phyloP scores from a whole-genome alignment of 1,284 basidiomycete species.

The Fomes fomentarius region DNA sequence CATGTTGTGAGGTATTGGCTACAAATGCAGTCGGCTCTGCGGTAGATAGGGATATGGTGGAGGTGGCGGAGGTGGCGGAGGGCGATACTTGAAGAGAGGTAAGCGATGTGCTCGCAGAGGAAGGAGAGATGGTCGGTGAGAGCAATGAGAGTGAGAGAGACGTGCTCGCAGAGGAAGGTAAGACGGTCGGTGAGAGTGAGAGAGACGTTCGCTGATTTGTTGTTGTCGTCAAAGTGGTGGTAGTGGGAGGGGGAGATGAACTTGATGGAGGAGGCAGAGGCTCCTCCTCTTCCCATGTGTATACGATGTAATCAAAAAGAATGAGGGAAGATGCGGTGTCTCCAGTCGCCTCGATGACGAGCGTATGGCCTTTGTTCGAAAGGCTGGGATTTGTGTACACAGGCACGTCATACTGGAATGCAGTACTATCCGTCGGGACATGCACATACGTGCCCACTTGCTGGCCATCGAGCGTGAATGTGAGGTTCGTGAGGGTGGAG shows the following conservation, averaged over 20 bases:
- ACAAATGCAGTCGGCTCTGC: no score
- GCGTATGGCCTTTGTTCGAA: not conserved
- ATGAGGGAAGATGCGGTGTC: not conserved
- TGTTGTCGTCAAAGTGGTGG: no score
- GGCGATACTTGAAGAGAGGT: no score
- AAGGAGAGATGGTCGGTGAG: not conserved
- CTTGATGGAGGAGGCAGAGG: not conserved
- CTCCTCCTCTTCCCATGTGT: not conserved
- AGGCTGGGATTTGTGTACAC: not conserved
- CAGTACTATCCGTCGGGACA: not conserved
- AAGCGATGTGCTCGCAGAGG: no score
- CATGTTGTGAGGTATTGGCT: not conserved
- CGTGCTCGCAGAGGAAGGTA: no score
- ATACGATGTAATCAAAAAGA: constrained; percentile 9
- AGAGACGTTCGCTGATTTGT: not conserved
- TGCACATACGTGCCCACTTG: not conserved
- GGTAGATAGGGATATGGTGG: no score
- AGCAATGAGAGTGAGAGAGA: not conserved
- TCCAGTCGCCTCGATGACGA: not conserved
- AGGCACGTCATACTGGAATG: not conserved
- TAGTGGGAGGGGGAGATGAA: not conserved
- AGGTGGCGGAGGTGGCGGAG: no score
- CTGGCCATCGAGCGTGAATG: no score
- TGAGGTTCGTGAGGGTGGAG: not conserved
- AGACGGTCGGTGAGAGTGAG: no score